These are phyloP conservation scores for Penstemon barbatus DNA, from an alignment of 257 asterid species.

Conservation along the genomic window DNA sequence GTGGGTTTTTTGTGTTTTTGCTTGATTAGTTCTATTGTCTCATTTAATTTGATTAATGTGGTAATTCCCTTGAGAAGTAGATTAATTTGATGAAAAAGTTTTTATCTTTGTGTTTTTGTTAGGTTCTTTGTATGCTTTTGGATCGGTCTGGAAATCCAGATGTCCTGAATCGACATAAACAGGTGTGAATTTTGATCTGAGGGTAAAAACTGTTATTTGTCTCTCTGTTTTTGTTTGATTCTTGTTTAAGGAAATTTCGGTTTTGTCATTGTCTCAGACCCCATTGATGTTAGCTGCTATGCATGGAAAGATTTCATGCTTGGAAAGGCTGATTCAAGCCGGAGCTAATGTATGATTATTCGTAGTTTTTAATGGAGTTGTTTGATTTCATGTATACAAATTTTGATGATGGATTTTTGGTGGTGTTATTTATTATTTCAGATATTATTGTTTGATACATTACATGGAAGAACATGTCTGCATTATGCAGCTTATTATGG, in stretches of 20 bases:
- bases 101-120: slow-evolving; percentile 16
- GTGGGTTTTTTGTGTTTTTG: slow-evolving; percentile 36
- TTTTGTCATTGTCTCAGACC: slow-evolving; percentile 49
- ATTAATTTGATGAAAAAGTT: slow-evolving; percentile 22
- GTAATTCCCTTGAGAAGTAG: slow-evolving; percentile 1
- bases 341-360: slow-evolving; percentile 70
- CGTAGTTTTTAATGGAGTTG: not conserved
- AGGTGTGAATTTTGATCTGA: slow-evolving; percentile 41
- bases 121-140: slow-evolving; percentile 77
- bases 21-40: not conserved
- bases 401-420: slow-evolving; percentile 21
- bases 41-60: slow-evolving; percentile 2
- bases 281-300: slow-evolving; percentile 91
- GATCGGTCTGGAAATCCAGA: slow-evolving; percentile 68
- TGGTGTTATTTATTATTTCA: slow-evolving; percentile 27
- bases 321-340: slow-evolving; percentile 65
- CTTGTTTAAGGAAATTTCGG: not conserved
- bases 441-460: slow-evolving; percentile 75
- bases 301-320: slow-evolving; percentile 67
- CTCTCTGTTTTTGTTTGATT: not conserved
- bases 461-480: slow-evolving; percentile 68
- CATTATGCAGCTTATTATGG: slow-evolving; percentile 90
- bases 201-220: not conserved
- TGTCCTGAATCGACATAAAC: slow-evolving; percentile 72
- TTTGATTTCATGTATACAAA: not conserved